These are phyloP conservation scores for Cladosporium oxysporum DNA, from an alignment of 2,329 filamentous ascomycete genomes.

Conservation along the genomic window DNA sequence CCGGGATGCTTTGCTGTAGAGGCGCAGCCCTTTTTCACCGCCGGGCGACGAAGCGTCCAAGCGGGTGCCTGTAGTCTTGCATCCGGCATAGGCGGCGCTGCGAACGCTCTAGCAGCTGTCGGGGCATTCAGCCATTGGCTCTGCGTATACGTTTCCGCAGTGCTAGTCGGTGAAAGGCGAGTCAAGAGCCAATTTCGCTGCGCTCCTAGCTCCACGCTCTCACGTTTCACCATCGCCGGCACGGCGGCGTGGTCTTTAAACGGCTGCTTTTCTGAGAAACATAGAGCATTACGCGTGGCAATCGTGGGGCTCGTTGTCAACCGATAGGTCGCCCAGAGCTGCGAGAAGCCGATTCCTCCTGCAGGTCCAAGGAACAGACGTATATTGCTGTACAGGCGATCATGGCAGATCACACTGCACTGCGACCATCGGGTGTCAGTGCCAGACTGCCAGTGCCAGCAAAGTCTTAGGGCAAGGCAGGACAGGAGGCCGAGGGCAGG, in stretches of 20 bases:
- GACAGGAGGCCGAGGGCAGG: background rate
- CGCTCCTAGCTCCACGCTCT: slow-evolving; percentile 7
- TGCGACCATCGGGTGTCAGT: background rate
- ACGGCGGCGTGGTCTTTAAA: background rate
- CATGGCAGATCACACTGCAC: background rate
- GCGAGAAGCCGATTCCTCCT: slow-evolving; percentile 1
- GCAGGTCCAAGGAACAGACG: slow-evolving; percentile 6
- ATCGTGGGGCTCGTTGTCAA: background rate
- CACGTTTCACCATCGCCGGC: slow-evolving; percentile 11
- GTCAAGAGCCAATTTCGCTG: slow-evolving; percentile 14
- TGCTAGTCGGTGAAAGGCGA: slow-evolving; percentile 5
- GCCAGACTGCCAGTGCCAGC: background rate
- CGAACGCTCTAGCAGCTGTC: background rate
- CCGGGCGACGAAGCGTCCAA: background rate
- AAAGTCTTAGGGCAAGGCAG: background rate
- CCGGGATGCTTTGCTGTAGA: slow-evolving; percentile 5
- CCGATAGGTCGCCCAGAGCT: slow-evolving; percentile 2
- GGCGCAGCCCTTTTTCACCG: slow-evolving; percentile 7
- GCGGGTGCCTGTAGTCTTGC: slow-evolving; percentile 4
- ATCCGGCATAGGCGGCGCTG: background rate
- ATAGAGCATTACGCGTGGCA: slow-evolving; percentile 7
- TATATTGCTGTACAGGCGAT: background rate
- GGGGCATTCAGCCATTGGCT: slow-evolving; percentile 4
- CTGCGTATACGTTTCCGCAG: slow-evolving; percentile 3
- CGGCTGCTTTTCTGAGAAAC: slow-evolving; percentile 10